Evolutionary conservation across 345 rosid genomes (phyloP).

Genomic region (Sonneratia caseolaris): DNA sequence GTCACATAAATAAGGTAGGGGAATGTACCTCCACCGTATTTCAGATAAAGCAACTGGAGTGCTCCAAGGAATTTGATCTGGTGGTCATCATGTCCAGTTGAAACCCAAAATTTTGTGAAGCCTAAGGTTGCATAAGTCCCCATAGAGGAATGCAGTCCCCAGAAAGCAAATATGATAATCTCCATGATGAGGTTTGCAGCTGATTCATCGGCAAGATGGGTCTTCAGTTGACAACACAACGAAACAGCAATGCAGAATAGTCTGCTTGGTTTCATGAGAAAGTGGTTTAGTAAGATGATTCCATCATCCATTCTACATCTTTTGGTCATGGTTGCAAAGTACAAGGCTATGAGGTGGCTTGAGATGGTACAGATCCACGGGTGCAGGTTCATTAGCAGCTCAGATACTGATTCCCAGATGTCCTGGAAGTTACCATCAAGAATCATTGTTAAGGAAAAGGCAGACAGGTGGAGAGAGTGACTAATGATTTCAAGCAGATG

Average conservation of each 20-base stretch:
- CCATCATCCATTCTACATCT: constrained; percentile 22
- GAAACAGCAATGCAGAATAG: constrained; percentile 67
- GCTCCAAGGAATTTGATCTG: constrained; percentile 52
- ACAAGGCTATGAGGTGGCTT: constrained; percentile 50
- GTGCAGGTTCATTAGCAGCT: constrained; percentile 77
- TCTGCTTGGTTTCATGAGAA: constrained; percentile 50
- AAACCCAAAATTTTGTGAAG: constrained; percentile 39
- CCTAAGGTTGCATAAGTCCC: constrained; percentile 29
- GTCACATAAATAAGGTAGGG: constrained; percentile 36
- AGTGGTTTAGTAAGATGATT: constrained; percentile 22
- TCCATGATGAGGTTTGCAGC: constrained; percentile 31
- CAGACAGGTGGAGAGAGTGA: background rate
- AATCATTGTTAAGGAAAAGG: background rate
- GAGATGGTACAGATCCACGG: constrained; percentile 55
- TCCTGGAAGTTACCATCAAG: constrained; percentile 34
- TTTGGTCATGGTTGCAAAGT: constrained; percentile 35
- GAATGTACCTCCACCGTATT: constrained; percentile 47
- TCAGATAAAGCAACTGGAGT: constrained; percentile 55
- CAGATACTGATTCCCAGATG: constrained; percentile 57
- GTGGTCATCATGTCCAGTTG: constrained; percentile 50
- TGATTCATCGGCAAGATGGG: constrained; percentile 27
- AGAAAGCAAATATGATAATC: constrained; percentile 51
- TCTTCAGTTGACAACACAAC: constrained; percentile 61
- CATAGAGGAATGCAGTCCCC: constrained; percentile 44
- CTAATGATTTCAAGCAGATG: background rate